Percentiles rank a stretch among this genome's conserved stretches.
phyloP scores from a whole-genome alignment of 495 filamentous ascomycete species.

The Trichoderma erinaceum region DNA sequence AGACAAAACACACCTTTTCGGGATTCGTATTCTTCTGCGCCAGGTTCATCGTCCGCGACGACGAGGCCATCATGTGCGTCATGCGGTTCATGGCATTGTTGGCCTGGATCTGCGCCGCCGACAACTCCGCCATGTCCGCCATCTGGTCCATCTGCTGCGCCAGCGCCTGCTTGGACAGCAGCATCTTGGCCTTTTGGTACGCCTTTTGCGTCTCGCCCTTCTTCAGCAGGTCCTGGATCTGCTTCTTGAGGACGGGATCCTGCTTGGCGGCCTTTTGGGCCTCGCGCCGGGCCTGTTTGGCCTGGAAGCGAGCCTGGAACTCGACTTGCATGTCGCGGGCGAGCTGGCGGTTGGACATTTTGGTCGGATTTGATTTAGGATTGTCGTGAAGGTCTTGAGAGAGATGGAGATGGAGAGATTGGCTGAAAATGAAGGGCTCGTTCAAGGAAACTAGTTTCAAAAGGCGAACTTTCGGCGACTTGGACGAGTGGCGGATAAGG shows the following conservation, averaged over 20 bases:
- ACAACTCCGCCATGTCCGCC: slow-evolving; percentile 49
- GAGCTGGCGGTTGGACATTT: slow-evolving; percentile 47
- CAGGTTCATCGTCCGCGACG: slow-evolving; percentile 44
- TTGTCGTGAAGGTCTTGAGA: neutral
- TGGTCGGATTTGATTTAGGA: slow-evolving; percentile 15
- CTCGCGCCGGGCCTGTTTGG: slow-evolving; percentile 76
- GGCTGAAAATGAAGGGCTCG: slow-evolving; percentile 1
- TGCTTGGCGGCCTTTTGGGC: slow-evolving; percentile 76
- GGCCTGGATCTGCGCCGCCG: slow-evolving; percentile 47
- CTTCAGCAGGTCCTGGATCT: slow-evolving; percentile 71
- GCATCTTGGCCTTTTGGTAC: slow-evolving; percentile 70
- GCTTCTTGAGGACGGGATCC: slow-evolving; percentile 72
- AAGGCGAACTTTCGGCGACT: neutral
- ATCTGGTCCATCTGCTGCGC: slow-evolving; percentile 49
- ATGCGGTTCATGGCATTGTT: slow-evolving; percentile 52
- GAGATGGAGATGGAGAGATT: neutral
- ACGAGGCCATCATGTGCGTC: slow-evolving; percentile 48
- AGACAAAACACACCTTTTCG: slow-evolving; percentile 46
- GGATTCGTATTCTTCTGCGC: slow-evolving; percentile 75
- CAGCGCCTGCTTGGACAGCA: slow-evolving; percentile 48
- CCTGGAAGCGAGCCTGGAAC: slow-evolving; percentile 66
- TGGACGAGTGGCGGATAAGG: slow-evolving; percentile 3
- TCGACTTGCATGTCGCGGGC: slow-evolving; percentile 47
- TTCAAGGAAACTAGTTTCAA: neutral
- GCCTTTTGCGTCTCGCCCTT: slow-evolving; percentile 70